These are phyloP conservation scores for Coccomyxa sp. DNA, from an alignment of 139 green algal genomes.

Conservation along the genomic window DNA sequence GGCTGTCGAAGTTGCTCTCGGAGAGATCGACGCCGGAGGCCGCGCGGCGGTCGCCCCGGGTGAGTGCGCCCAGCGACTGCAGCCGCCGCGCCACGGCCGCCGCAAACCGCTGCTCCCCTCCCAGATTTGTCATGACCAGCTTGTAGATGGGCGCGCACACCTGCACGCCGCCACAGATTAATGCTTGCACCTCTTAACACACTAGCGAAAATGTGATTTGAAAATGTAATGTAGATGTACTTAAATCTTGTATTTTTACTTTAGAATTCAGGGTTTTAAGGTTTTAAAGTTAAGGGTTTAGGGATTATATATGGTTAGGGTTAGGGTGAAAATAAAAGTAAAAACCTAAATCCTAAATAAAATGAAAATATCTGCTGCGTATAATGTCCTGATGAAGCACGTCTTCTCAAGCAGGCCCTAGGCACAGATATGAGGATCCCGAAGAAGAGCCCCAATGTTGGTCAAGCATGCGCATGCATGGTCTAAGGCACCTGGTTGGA, in stretches of 20 bases:
- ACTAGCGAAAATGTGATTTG: background rate
- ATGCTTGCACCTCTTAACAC: background rate
- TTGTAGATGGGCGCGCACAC: slow-evolving; percentile 47
- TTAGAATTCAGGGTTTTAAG: too few species aligned
- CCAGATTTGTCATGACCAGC: slow-evolving; percentile 72
- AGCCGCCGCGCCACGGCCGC: slow-evolving; percentile 79
- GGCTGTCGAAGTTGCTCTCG: slow-evolving; percentile 70
- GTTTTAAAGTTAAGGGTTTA: too few species aligned
- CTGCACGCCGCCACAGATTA: slow-evolving; percentile 18
- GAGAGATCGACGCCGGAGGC: slow-evolving; percentile 66
- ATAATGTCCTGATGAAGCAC: too few species aligned
- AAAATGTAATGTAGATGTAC: too few species aligned
- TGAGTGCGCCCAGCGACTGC: slow-evolving; percentile 84
- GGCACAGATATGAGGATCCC: background rate
- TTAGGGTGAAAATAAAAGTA: too few species aligned
- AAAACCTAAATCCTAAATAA: too few species aligned
- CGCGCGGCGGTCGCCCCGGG: slow-evolving; percentile 78
- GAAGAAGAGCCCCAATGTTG: background rate
- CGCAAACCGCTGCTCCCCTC: slow-evolving; percentile 84
- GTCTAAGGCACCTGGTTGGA: slow-evolving; percentile 29
- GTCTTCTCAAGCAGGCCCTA: background rate
- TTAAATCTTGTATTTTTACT: too few species aligned
- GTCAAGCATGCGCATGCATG: background rate
- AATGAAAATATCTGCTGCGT: too few species aligned
- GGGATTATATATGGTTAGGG: too few species aligned